Evolutionary conservation across 352 stramenopile genomes (phyloP).

Genomic region (Globisporangium camurandrum): DNA sequence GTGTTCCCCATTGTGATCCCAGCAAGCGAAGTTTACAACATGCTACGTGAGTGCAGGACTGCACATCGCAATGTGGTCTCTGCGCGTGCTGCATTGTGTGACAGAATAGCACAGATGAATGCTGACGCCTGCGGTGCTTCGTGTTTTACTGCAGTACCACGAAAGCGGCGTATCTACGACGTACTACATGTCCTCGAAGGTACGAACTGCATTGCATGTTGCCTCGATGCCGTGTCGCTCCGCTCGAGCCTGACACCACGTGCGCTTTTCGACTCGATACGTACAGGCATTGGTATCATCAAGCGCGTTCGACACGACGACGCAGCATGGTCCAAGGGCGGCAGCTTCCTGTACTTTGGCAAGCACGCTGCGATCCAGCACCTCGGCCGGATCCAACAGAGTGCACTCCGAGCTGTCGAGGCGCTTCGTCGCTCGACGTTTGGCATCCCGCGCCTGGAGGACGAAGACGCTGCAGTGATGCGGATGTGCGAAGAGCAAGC

Average conservation of each 20-base stretch:
- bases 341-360: constrained; percentile 57
- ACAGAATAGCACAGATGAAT: not conserved
- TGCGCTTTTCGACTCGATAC: not conserved
- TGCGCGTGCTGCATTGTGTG: not conserved
- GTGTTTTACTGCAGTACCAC: constrained; percentile 26
- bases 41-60: constrained; percentile 50
- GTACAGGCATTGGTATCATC: constrained; percentile 51
- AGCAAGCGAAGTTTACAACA: constrained; percentile 55
- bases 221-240: too few relatives aligned
- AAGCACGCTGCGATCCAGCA: constrained; percentile 28
- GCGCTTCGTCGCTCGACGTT: constrained; percentile 1
- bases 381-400: constrained; percentile 25
- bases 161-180: constrained; percentile 70
- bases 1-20: constrained; percentile 42
- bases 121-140: not conserved
- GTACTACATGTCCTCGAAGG: constrained; percentile 76
- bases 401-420: constrained; percentile 16
- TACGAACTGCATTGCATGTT: constrained; percentile 8
- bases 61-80: too few relatives aligned
- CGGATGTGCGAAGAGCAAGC: constrained; percentile 40
- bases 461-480: constrained; percentile 39
- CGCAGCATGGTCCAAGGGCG: constrained; percentile 21
- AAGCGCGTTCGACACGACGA: constrained; percentile 39
- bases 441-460: constrained; percentile 10
- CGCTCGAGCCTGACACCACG: not conserved